A percentile compares a stretch with the other conserved stretches of the same genome.
These are phyloP conservation scores for Gelatoporia subvermispora DNA, from an alignment of 768 basidiomycete species.

Conservation along the genomic window DNA sequence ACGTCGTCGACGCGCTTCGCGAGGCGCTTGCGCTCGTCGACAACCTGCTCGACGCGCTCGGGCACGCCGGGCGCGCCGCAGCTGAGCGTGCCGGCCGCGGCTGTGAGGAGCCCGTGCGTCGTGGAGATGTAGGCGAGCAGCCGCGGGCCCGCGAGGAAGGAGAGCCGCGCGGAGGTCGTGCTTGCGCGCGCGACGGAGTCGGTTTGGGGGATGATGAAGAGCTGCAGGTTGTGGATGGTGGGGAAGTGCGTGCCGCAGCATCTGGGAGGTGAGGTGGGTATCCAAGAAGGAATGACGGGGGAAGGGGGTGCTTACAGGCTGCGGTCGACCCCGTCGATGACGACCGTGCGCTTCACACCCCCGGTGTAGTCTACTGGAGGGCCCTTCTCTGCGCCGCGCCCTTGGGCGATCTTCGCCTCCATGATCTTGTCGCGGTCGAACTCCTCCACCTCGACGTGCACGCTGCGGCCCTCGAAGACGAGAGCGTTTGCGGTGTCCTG, in stretches of 20 bases:
- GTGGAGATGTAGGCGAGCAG: slow-evolving; percentile 58
- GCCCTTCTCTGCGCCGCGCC: slow-evolving; percentile 50
- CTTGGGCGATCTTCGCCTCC: slow-evolving; percentile 36
- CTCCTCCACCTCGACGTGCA: slow-evolving; percentile 74
- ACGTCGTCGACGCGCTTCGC: slow-evolving; percentile 68
- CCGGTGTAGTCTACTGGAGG: slow-evolving; percentile 74
- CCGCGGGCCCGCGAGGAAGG: slow-evolving; percentile 80
- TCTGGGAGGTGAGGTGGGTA: slow-evolving; percentile 34
- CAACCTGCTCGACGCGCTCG: slow-evolving; percentile 60
- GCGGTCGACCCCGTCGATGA: slow-evolving; percentile 79
- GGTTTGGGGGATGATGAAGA: slow-evolving; percentile 68
- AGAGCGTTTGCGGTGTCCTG: slow-evolving; percentile 61
- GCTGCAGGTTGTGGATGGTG: slow-evolving; percentile 64
- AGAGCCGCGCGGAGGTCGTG: slow-evolving; percentile 65
- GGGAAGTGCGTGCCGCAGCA: slow-evolving; percentile 86
- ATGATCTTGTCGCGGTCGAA: slow-evolving; percentile 34
- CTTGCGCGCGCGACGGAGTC: slow-evolving; percentile 58
- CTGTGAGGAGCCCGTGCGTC: slow-evolving; percentile 50
- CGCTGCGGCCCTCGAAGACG: slow-evolving; percentile 62
- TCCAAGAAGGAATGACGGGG: background rate
- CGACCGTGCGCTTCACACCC: slow-evolving; percentile 71
- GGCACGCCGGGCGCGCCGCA: slow-evolving; percentile 65
- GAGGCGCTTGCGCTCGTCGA: slow-evolving; percentile 60
- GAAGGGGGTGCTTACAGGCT: slow-evolving; percentile 53
- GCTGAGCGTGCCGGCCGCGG: slow-evolving; percentile 56